Base-by-base conservation (phyloP, 2,329 filamentous ascomycete species). In the Microdochium bolleyi region DNA sequence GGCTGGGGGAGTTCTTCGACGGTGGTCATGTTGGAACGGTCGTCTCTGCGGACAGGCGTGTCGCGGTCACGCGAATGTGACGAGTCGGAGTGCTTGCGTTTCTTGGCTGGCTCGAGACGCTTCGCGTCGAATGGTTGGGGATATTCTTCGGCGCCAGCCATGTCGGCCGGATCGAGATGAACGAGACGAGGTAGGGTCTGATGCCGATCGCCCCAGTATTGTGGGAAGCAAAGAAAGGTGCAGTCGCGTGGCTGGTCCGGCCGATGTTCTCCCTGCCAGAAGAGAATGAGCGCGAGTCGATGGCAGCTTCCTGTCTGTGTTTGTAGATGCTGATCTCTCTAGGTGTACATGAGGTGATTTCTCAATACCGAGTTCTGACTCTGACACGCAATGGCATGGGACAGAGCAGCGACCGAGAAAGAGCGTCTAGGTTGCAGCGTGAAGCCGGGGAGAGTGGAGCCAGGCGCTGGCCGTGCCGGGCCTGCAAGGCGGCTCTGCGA, bases 1-100 rank as follows among this genome's bases (percentile, higher is more conserved):
- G 80, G 79, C 56, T 83, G 79, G 9, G 80, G 80, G 4, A 81
- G 73, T n/a, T 73, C 70, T 53, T 74, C 71, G 49, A 69, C 62
- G 24, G 61, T 53, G 49, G 58, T 53, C 44, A 64, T 58, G 46
- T 62, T 59, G 44, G 57, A 38, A 41, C 53, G 54, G 24, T 60
- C 55, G 21, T 59, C 52, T 48, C 59, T 56, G 24, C 60, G 56
- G 61, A 67, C n/a, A 3, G 41, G 41, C 22, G 48, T 54, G 56
- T 53, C 68, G 64, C 58, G 69, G 56, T 53, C 68, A 64, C 58
- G 69, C 67, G 48, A 49, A 14, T 30, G 16, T n/a, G 16, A 16
- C 14, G 71, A 71, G 34, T 61, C 54, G 25, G 69, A 70, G 54
- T 67, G 65, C 56, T 64, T 72, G 49, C 68, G 70, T 56, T 71